Percentiles rank a stretch among this genome's conserved stretches.
These are phyloP conservation scores for Pseudotulostoma volvatum DNA, from an alignment of 495 filamentous ascomycete genomes.

Conservation along the genomic window DNA sequence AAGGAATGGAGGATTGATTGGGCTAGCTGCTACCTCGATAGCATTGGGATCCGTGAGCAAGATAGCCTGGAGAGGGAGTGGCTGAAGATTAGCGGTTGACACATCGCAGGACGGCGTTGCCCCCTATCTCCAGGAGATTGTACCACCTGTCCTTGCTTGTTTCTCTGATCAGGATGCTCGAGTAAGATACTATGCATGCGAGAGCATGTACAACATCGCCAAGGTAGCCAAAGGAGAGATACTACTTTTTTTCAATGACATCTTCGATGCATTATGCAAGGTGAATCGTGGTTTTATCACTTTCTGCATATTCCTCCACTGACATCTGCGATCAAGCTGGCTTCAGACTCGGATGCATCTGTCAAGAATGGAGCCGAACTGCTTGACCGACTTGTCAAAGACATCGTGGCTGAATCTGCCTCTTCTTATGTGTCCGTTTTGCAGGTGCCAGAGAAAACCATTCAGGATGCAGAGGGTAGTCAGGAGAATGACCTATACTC, in stretches of 20 bases:
- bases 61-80: too few species aligned
- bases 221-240: slow-evolving; percentile 99
- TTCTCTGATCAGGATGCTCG: slow-evolving; percentile 97
- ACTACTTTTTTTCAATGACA: slow-evolving; percentile 88
- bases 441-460: slow-evolving; percentile 33
- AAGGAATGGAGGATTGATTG: slow-evolving; percentile 90
- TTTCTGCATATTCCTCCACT: too few species aligned
- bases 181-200: slow-evolving; percentile 96
- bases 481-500: slow-evolving; percentile 30
- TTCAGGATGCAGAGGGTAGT: slow-evolving; percentile 29
- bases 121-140: slow-evolving; percentile 77
- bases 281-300: too few species aligned
- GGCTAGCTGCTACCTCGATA: slow-evolving; percentile 89
- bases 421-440: slow-evolving; percentile 87
- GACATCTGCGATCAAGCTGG: slow-evolving; percentile 51
- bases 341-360: slow-evolving; percentile 87
- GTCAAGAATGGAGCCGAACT: slow-evolving; percentile 98
- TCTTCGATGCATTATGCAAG: slow-evolving; percentile 95
- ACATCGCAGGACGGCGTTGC: slow-evolving; percentile 60
- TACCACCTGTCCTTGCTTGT: slow-evolving; percentile 95
- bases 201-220: slow-evolving; percentile 99
- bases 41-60: slow-evolving; percentile 73
- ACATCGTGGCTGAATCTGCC: slow-evolving; percentile 93
- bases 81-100: not conserved
- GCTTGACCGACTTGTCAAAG: slow-evolving; percentile 88